Conservation (phyloP, 2,329 filamentous ascomycete species). For the Xylaria polymorpha region DNA sequence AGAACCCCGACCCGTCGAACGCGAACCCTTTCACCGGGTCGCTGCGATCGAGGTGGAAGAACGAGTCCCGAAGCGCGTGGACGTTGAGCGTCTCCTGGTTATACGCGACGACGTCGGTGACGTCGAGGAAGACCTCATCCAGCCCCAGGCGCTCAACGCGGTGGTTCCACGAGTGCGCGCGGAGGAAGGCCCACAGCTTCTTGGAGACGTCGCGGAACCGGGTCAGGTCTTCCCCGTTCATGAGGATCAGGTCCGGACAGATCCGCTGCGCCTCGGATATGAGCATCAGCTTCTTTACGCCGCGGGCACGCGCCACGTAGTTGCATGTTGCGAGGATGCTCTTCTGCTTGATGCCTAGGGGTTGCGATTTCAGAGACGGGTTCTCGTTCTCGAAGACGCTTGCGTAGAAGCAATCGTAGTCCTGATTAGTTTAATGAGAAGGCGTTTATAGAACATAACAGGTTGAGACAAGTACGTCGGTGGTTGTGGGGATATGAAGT, state of each 20-base stretch:
- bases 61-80: conserved; percentile 73
- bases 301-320: conserved; percentile 83
- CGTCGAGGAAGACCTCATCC: conserved; percentile 89
- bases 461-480: neutral
- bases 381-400: conserved; percentile 87
- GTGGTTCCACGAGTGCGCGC: conserved; percentile 78
- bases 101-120: conserved; percentile 86
- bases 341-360: conserved; percentile 90
- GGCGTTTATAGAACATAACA: neutral
- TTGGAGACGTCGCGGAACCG: conserved; percentile 90
- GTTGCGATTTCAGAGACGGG: conserved; percentile 76
- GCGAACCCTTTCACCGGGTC: conserved; percentile 84
- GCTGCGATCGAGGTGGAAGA: conserved; percentile 78
- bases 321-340: conserved; percentile 94
- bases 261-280: conserved; percentile 81
- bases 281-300: conserved; percentile 84
- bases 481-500: neutral
- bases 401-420: conserved; percentile 95
- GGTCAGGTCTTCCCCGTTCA: conserved; percentile 87
- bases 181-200: conserved; percentile 77
- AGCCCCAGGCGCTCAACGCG: conserved; percentile 87
- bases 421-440: conserved; percentile 55
- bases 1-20: conserved; percentile 77
- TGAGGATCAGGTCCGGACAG: conserved; percentile 86
- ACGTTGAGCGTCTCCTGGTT: conserved; percentile 78